Evolutionary conservation across 192 early-diverging fungal species (phyloP), one percentile per base, ranked within the genome.

Genomic region (Chytriomyces hyalinus): DNA sequence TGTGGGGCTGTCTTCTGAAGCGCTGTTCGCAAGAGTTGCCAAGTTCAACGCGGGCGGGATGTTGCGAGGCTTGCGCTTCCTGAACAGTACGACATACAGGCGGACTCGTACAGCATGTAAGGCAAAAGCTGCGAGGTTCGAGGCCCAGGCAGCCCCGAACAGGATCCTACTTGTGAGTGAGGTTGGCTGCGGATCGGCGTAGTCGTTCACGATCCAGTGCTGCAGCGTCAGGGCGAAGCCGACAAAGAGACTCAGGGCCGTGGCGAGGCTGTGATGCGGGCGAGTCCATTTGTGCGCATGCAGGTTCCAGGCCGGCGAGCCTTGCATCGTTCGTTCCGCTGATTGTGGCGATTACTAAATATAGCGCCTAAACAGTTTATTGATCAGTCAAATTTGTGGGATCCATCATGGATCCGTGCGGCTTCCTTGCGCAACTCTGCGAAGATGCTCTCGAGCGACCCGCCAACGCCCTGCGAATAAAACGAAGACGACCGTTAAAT

Each of bases 201-300:
- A 73, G 71, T 73, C 71, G 5, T 45, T 6, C 7, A 73, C 28
- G 15, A 45, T 10, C 28, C 8, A 15, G 61, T 64, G 59, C 71
- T 73, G 71, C 26, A 73, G 24, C 8, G 20, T 15, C 15, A 73
- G 60, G 5, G 26, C 43, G 10, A 63, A 13, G 3, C 59, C 8
- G 5, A 73, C 36, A 26, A 73, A 73, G 2, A 61, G 24, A 8
- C 22, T 7, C 45, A 44, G 15, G 26, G 62, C 8, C 15, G 71
- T 73, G 59, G 26, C 60, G 44, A 73, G 71, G 22, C 59, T 61
- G 61, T 73, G 71, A 17, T 73, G 71, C 28, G 71, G 71, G 0
- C 71, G 59, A 11, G 28, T 22, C 49, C 7, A 24, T 13, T 20
- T 57, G 15, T 57, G 53, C 15, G 20, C 13, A 57, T 57, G 53